Evolutionary conservation across 1,284 basidiomycete species (phyloP), one percentile per base, ranked within the genome.

Genomic region (Ustilago bromivora): DNA sequence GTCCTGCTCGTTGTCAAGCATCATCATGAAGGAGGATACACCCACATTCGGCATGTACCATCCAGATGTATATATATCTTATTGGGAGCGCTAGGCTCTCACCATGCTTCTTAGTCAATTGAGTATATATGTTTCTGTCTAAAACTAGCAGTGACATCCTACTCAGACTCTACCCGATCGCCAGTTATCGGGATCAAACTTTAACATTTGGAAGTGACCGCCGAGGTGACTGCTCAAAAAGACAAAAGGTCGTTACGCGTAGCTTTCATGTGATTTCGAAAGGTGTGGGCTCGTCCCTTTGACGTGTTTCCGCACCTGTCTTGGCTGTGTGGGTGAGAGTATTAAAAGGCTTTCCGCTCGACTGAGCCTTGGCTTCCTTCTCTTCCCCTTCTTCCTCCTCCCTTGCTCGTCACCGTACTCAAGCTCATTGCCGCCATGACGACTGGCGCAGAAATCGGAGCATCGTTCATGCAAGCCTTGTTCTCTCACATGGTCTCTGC

Each of bases 231-330:
- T 28, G 49, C 31, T 10, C 28, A 32, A 32, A 31, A 9, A 51
- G 28, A 51, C 11, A 12, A 51, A 51, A 32, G 36, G 38, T 56
- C 54, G 54, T 56, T 38, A 56, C 38, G 54, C 54, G 32, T 56
- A 17, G 47, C 34, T 41, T 19, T 32, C 23, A 52, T 34, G 43
- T 46, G 43, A 46, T 46, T 23, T 35, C 31, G 34, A 13, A 10
- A 15, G 10, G 31, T 28, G 34, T 38, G 32, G 31, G 43, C 19
- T 10, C n/a, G 7, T 8, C 43, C 43, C 7, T 46, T 46, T 46
- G 43, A 46, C 43, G 23, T 19, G n/a, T 46, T 46, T 10, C 43
- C 15, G 40, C 40, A 15, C 15, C 13, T 41, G 40, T 17, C 17
- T 17, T 15, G 40, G 13, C 17, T 41, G 40, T 41, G 40, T 41